A percentile compares a stretch with the other conserved stretches of the same genome.
Conservation (phyloP, 1,139 yeast species). For the Saccharomycopsis hybrid region DNA sequence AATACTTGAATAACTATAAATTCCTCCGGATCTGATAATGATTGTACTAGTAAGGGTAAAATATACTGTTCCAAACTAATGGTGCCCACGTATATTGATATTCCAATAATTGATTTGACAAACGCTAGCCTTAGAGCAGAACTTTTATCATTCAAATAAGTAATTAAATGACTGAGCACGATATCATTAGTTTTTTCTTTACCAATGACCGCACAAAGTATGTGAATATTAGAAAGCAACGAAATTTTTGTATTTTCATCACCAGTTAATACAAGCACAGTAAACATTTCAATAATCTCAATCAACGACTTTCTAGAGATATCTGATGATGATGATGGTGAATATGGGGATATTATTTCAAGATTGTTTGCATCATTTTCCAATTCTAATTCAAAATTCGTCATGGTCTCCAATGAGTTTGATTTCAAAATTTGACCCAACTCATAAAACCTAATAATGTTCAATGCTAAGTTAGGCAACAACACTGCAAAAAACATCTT, state of each 20-base stretch:
- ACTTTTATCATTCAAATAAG: conserved; percentile 79
- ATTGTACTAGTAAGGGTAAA: conserved; percentile 75
- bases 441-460: conserved; percentile 59
- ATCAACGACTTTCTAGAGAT: conserved; percentile 29
- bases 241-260: conserved; percentile 61
- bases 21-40: conserved; percentile 78
- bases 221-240: conserved; percentile 59
- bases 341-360: neutral
- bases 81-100: conserved; percentile 77
- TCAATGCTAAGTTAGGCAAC: conserved; percentile 60
- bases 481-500: conserved; percentile 66
- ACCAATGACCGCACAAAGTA: conserved; percentile 78
- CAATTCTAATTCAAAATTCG: neutral
- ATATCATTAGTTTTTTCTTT: conserved; percentile 83
- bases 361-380: neutral
- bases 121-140: conserved; percentile 63
- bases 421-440: conserved; percentile 53
- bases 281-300: conserved; percentile 57
- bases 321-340: conserved; percentile 31
- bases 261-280: conserved; percentile 66
- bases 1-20: conserved; percentile 73
- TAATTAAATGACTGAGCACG: conserved; percentile 81
- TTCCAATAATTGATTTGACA: conserved; percentile 66
- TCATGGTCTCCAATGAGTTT: conserved; percentile 23
- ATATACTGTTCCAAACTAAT: conserved; percentile 82